phyloP scores from a whole-genome alignment of 1,284 basidiomycete genomes.

The Paramarasmius palmivorus region DNA sequence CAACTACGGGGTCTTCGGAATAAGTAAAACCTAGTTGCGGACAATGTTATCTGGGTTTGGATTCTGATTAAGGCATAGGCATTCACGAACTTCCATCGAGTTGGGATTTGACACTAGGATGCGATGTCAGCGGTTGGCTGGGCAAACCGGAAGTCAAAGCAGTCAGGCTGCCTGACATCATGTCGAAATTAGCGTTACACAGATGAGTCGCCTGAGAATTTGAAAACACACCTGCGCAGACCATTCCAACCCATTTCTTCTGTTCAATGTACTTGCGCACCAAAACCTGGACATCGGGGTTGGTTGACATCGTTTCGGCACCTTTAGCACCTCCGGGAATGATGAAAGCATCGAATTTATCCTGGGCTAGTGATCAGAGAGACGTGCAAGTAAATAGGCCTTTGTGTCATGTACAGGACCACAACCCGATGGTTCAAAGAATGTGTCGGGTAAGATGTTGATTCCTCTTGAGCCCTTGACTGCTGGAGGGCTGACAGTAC shows the following conservation, averaged over 20 bases:
- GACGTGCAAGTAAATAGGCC: neutral
- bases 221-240: conserved; percentile 68
- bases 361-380: conserved; percentile 32
- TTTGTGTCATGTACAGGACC: conserved; percentile 41
- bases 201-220: neutral
- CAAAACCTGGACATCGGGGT: conserved; percentile 61
- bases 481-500: conserved; percentile 35
- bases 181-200: neutral
- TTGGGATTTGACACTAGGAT: conserved; percentile 71
- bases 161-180: conserved; percentile 59
- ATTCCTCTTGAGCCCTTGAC: conserved; percentile 75
- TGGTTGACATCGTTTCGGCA: conserved; percentile 70
- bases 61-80: neutral
- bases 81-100: conserved; percentile 55
- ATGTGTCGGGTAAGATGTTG: conserved; percentile 68
- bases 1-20: conserved; percentile 75
- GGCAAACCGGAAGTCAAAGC: conserved; percentile 67
- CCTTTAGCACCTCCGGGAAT: conserved; percentile 85
- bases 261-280: conserved; percentile 61
- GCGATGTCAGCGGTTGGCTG: conserved; percentile 72
- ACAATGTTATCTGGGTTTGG: neutral
- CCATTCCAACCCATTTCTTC: conserved; percentile 76
- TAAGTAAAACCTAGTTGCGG: conserved; percentile 67
- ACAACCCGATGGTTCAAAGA: conserved; percentile 45
- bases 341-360: conserved; percentile 67